Evolutionary conservation across 2,329 filamentous ascomycete species (phyloP).

Genomic region (Allantophomopsis lycopodina): DNA sequence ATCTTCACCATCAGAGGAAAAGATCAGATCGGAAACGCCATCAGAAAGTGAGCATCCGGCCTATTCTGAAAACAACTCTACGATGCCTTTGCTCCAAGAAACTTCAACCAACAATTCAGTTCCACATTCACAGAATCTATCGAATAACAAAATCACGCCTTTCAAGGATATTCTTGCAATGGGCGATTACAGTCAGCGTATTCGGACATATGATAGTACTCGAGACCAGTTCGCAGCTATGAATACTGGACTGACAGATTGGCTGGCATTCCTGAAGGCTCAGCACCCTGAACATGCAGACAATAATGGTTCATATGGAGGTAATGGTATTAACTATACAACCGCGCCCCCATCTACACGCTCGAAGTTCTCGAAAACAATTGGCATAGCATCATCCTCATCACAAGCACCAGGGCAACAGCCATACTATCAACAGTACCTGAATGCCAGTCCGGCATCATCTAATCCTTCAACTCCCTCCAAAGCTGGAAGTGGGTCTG

Average conservation of each 20-base stretch:
- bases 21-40: conserved; percentile 21
- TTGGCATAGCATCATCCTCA: neutral
- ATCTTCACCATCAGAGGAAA: conserved; percentile 31
- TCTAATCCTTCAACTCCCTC: conserved; percentile 7
- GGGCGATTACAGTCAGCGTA: conserved; percentile 50
- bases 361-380: conserved; percentile 10
- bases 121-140: neutral
- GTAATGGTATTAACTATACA: neutral
- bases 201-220: conserved; percentile 60
- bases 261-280: conserved; percentile 32
- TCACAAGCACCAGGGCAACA: conserved; percentile 19
- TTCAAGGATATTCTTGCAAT: conserved; percentile 72
- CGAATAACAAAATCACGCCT: neutral
- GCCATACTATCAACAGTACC: conserved; percentile 42
- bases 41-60: conserved; percentile 26
- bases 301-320: conserved; percentile 10
- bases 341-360: too few relatives aligned
- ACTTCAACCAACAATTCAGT: too few relatives aligned
- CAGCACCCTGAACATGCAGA: conserved; percentile 34
- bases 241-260: conserved; percentile 59
- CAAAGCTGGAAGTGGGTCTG: conserved; percentile 7
- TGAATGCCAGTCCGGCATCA: conserved; percentile 30
- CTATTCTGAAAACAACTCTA: conserved; percentile 4
- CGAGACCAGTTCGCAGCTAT: conserved; percentile 55
- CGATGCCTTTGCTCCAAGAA: conserved; percentile 2